Evolutionary conservation across 148 eudicot species (phyloP), one percentile per base, ranked within the genome.

Genomic region (Rhododendron ovatum): DNA sequence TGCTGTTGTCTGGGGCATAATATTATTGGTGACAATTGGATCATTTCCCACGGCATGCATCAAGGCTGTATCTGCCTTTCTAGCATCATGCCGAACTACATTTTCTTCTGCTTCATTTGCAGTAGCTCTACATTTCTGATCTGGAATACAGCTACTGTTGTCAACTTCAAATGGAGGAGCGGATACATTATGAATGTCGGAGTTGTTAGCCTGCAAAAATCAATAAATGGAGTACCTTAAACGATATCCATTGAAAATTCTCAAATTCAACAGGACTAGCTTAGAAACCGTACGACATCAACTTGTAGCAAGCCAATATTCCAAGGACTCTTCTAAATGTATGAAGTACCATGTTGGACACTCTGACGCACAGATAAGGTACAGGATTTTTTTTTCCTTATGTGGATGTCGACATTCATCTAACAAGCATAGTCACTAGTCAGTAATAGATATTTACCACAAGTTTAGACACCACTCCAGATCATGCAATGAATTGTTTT

Each of bases 11-110:
- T 90, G 73, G 45, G 91, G 92, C 76, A 91, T 74, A 87, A 88
- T 79, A 20, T 86, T 87, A 61, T 89, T 86, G 76, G 85, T 88
- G 33, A 83, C 82, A 81, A 86, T 55, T 35, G 84, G 86, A 84
- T 91, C 92, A 87, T 89, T 91, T 26, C 82, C 91, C 48, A 83
- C 82, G 1, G 76, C 81, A 43, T 67, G 86, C 61, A 82, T 85
- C 82, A 90, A 84, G 88, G 90, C 61, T 89, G 88, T 59, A 78
- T 93, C 92, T 53, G 81, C 85, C 80, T 90, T 89, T 74, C 81
- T 84, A 83, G 88, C 88, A 67, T 87, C 91, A 82, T 88, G 89
- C 87, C 82, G 90, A 88, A 87, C 89, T 75, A 74, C 65, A 80
- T 85, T 87, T 69, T 90, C 92, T 81, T 88, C 89, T 69, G 82